These are phyloP conservation scores for Hanseniaspora thailandica DNA, from an alignment of 805 yeast genomes.

Conservation along the genomic window DNA sequence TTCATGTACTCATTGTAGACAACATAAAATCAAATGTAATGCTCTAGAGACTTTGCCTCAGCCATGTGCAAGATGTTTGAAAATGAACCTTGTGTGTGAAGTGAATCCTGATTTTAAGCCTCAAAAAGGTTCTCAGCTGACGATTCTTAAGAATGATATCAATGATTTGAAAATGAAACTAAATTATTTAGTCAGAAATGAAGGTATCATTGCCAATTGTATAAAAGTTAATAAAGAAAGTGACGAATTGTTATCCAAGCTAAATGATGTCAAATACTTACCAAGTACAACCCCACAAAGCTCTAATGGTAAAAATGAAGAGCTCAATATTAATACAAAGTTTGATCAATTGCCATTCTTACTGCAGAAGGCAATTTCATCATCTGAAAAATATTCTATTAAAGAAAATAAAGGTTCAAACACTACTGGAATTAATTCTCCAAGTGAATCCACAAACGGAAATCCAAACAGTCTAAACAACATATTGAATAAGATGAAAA, in stretches of 20 bases:
- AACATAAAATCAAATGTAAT: constrained; percentile 86
- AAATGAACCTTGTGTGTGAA: constrained; percentile 70
- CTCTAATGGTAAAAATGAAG: neutral
- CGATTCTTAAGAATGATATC: constrained; percentile 70
- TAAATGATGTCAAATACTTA: constrained; percentile 14
- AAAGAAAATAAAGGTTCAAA: constrained; percentile 5
- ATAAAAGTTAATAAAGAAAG: constrained; percentile 29
- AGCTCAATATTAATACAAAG: constrained; percentile 10
- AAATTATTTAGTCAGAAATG: constrained; percentile 54
- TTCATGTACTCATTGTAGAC: constrained; percentile 87
- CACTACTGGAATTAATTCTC: constrained; percentile 20
- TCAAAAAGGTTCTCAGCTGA: constrained; percentile 82
- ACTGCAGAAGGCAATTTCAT: constrained; percentile 2
- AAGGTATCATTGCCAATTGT: constrained; percentile 54
- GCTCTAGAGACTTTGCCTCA: constrained; percentile 73
- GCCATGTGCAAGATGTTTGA: constrained; percentile 72
- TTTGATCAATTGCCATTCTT: constrained; percentile 11
- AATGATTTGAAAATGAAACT: constrained; percentile 66
- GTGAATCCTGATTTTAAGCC: constrained; percentile 88
- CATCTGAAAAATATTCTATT: neutral
- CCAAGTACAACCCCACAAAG: neutral
- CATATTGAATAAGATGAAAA: constrained; percentile 13
- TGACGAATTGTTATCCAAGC: constrained; percentile 14
- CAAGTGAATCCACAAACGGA: constrained; percentile 20
- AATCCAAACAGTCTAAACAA: constrained; percentile 19